Conservation (phyloP, 352 stramenopile genomes). For the Globisporangium spiculum region DNA sequence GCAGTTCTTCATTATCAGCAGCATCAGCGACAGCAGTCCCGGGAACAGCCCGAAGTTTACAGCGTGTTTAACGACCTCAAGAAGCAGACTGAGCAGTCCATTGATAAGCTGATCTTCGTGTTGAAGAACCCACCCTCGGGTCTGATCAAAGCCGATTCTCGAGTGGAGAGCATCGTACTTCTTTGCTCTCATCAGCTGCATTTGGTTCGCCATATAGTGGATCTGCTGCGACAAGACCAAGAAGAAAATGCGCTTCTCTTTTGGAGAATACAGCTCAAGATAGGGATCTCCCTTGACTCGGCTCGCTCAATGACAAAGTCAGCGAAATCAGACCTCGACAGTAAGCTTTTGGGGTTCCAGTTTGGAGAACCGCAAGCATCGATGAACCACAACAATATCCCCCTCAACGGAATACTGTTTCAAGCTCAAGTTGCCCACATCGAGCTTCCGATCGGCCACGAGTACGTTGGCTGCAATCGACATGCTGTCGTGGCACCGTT, state of each 20-base stretch:
- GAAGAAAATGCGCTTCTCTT: conserved; percentile 33
- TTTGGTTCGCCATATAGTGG: conserved; percentile 15
- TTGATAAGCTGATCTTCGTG: not conserved
- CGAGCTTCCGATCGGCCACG: conserved; percentile 39
- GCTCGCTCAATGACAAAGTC: conserved; percentile 2
- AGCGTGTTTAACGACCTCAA: conserved; percentile 9
- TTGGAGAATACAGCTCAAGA: conserved; percentile 43
- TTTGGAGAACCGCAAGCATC: conserved; percentile 2
- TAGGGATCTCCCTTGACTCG: conserved; percentile 12
- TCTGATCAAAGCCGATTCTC: not conserved
- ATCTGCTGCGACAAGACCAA: conserved; percentile 16
- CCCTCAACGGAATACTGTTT: conserved; percentile 15
- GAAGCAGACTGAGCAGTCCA: not conserved
- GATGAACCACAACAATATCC: not conserved
- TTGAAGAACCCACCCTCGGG: conserved; percentile 1
- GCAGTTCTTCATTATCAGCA: not conserved
- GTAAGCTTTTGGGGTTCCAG: conserved; percentile 3
- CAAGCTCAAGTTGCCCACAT: conserved; percentile 35
- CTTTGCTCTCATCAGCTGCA: conserved; percentile 24
- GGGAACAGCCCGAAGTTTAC: not conserved
- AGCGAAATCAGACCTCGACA: conserved; percentile 4
- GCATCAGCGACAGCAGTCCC: not conserved
- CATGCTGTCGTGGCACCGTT: conserved; percentile 40
- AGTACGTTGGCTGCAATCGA: conserved; percentile 40
- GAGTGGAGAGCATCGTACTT: conserved; percentile 32